Base-by-base conservation (phyloP, 2,329 filamentous ascomycete species). In the Colletotrichum salicis region DNA sequence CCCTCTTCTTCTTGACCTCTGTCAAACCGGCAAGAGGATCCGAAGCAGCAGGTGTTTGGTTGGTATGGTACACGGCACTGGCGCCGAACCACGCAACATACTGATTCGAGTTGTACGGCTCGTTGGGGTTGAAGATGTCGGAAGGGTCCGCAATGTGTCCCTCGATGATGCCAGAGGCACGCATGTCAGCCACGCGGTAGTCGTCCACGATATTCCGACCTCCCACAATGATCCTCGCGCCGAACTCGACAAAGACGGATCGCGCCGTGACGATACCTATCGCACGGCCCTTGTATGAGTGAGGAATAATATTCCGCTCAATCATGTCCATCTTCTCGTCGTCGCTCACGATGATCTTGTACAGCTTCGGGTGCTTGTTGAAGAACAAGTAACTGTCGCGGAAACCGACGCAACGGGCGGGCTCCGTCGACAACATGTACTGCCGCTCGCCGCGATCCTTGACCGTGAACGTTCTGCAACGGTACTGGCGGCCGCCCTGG, bases 71-170 rank as follows among this genome's bases (percentile, higher is more conserved):
- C 29, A 99, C 96, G 51, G 94, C 92, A 80, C 96, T 98, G 59
- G 96, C 96, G 61, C 96, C 96, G 80, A 97, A 95, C 96, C 96
- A 99, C 33, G 96, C 96, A 33, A 99, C 96, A 79, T 98, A 99
- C 81, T 98, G 95, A 79, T 99, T 99, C 84, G 96, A 95, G 86
- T 99, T 98, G 87, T 99, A 99, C n/a, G 91, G 87, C 79, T 97
- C 93, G 51, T 92, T 93, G 10, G 89, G 88, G 31, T 95, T 89
- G 54, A 95, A 88, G 72, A 87, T 88, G 81, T 99, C 96, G 72
- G 95, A 92, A 0, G 96, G 96, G 78, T 98, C 96, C 22, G 95
- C 96, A 29, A 98, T 80, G 79, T 97, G 94, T 74, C 96, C 96
- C 80, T 98, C 96, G 2, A 94, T 88, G 31, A 91, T 91, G 27